These are phyloP conservation scores for Podosphaera leucotricha DNA, from an alignment of 2,329 filamentous ascomycete genomes.

Conservation along the genomic window DNA sequence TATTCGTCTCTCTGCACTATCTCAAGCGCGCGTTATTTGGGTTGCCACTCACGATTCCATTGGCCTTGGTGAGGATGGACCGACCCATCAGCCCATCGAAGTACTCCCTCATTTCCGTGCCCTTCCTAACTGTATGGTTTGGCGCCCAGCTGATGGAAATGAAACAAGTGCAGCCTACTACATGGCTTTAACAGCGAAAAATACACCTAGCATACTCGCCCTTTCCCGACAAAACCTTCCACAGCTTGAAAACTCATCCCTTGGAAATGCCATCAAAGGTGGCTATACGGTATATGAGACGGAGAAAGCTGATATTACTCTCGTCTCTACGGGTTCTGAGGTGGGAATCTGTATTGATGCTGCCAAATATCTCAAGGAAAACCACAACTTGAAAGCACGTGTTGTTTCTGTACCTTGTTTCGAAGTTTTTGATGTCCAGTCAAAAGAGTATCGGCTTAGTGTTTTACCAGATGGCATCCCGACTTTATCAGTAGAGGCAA, in stretches of 20 bases:
- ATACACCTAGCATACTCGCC: conserved; percentile 80
- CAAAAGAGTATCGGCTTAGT: conserved; percentile 83
- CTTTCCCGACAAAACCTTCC: conserved; percentile 96
- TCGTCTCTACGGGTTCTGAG: conserved; percentile 90
- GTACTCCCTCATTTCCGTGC: conserved; percentile 96
- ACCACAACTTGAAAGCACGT: conserved; percentile 68
- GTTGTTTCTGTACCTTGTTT: conserved; percentile 92
- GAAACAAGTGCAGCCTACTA: conserved; percentile 98
- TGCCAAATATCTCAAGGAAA: conserved; percentile 71
- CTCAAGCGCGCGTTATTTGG: conserved; percentile 79
- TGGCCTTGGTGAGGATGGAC: conserved; percentile 93
- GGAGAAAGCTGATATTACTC: conserved; percentile 62
- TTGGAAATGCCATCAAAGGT: conserved; percentile 81
- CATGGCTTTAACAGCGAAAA: conserved; percentile 68
- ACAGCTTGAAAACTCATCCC: conserved; percentile 80
- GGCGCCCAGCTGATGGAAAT: conserved; percentile 95
- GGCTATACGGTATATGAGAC: conserved; percentile 78
- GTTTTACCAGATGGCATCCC: conserved; percentile 89
- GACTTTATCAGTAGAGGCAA: conserved; percentile 80
- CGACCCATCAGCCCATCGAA: conserved; percentile 98
- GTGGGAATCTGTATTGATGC: conserved; percentile 84
- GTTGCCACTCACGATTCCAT: conserved; percentile 98
- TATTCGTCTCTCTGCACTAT: conserved; percentile 80
- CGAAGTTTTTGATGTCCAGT: conserved; percentile 85
- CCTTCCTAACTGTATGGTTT: conserved; percentile 97